phyloP scores from a whole-genome alignment of 2,329 filamentous ascomycete species.

The Teratosphaeria pseudoeucalypti region DNA sequence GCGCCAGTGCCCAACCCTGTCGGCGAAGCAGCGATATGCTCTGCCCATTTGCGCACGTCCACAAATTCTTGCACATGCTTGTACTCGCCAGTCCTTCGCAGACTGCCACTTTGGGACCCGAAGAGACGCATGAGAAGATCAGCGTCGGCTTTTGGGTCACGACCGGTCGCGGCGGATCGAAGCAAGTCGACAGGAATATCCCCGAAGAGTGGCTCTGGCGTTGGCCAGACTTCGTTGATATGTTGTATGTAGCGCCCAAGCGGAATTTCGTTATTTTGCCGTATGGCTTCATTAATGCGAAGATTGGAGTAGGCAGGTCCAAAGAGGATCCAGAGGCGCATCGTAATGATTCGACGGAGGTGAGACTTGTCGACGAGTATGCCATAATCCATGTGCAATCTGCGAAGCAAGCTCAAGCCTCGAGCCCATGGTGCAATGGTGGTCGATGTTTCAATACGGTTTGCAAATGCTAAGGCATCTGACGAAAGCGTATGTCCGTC shows the following conservation, averaged over 20 bases:
- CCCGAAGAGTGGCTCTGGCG: neutral
- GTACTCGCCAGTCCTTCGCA: neutral
- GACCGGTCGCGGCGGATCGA: constrained; percentile 4
- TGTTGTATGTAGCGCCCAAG: constrained; percentile 21
- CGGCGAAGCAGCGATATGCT: neutral
- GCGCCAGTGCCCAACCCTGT: neutral
- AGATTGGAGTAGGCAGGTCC: constrained; percentile 20
- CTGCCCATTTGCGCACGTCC: constrained; percentile 13
- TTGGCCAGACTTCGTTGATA: constrained; percentile 21
- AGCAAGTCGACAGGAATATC: neutral
- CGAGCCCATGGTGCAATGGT: constrained; percentile 17
- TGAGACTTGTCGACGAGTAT: constrained; percentile 10
- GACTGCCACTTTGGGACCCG: neutral
- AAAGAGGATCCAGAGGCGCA: constrained; percentile 26
- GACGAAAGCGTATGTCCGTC: neutral
- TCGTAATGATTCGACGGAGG: constrained; percentile 15
- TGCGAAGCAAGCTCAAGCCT: constrained; percentile 20
- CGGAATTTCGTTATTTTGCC: constrained; percentile 12
- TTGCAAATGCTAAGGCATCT: neutral
- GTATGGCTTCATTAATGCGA: constrained; percentile 11
- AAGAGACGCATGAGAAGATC: neutral
- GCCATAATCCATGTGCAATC: constrained; percentile 13
- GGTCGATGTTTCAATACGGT: neutral
- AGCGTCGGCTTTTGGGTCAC: neutral
- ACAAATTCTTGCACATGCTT: constrained; percentile 7